These are phyloP conservation scores for Mucor lusitanicus DNA, from an alignment of 371 early-diverging fungal genomes.

Conservation along the genomic window DNA sequence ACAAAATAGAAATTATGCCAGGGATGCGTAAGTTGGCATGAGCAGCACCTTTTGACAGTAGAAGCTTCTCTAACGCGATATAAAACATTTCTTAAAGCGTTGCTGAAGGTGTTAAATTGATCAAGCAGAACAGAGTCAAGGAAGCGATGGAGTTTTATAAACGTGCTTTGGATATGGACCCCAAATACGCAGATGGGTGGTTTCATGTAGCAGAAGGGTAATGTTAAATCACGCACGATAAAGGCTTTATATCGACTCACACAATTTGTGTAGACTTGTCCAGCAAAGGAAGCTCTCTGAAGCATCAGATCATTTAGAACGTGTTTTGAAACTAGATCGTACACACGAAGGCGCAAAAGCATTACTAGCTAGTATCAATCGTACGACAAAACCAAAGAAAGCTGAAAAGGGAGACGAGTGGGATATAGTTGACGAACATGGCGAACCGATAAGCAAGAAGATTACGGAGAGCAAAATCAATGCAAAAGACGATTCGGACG, in stretches of 20 bases:
- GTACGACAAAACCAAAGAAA: slow-evolving; percentile 19
- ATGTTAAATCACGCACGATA: background rate
- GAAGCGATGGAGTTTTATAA: slow-evolving; percentile 49
- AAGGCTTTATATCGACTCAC: background rate
- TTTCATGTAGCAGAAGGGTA: slow-evolving; percentile 51
- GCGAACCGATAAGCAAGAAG: slow-evolving; percentile 5
- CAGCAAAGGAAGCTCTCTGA: slow-evolving; percentile 31
- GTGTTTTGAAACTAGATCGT: slow-evolving; percentile 35
- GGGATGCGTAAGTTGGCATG: slow-evolving; percentile 38
- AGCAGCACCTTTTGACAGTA: background rate
- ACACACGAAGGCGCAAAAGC: slow-evolving; percentile 35
- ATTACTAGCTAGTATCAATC: slow-evolving; percentile 30
- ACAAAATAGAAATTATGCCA: slow-evolving; percentile 50
- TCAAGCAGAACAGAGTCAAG: slow-evolving; percentile 27
- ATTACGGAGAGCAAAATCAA: background rate
- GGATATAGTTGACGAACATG: slow-evolving; percentile 30
- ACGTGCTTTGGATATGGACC: slow-evolving; percentile 54
- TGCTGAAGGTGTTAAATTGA: slow-evolving; percentile 38
- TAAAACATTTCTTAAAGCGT: slow-evolving; percentile 24
- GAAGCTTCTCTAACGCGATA: background rate
- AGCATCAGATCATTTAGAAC: slow-evolving; percentile 37
- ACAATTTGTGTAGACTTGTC: slow-evolving; percentile 20
- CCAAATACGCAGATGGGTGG: slow-evolving; percentile 53
- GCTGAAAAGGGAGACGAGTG: slow-evolving; percentile 21
- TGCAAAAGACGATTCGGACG: background rate